A percentile compares a stretch with the other conserved stretches of the same genome.
Evolutionary conservation across 306 rosid genomes (phyloP).

Genomic region (Bauhinia variegata): DNA sequence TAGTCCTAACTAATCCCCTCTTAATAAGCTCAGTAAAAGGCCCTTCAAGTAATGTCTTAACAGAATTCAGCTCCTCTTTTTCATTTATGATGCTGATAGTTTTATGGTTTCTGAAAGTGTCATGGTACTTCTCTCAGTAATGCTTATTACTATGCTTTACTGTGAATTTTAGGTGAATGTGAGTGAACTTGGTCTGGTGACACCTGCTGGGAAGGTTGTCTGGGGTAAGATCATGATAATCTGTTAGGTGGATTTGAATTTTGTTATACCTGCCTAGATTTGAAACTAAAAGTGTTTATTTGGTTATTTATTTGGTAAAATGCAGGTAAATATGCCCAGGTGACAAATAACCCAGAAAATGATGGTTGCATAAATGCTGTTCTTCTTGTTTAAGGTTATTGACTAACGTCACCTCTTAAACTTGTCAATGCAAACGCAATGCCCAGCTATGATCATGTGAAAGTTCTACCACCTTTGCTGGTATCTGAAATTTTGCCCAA

Average conservation of each 20-base stretch:
- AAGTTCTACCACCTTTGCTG: too few relatives aligned
- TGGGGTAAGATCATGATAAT: constrained; percentile 85
- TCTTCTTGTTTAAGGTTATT: constrained; percentile 66
- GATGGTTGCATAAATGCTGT: constrained; percentile 93
- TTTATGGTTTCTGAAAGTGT: not conserved
- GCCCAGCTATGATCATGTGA: not conserved
- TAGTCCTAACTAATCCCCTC: too few relatives aligned
- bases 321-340: constrained; percentile 95
- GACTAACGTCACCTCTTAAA: not conserved
- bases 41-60: too few relatives aligned
- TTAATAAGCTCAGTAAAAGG: too few relatives aligned
- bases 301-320: constrained; percentile 19
- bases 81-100: not conserved
- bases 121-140: too few relatives aligned
- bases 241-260: constrained; percentile 1
- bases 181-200: constrained; percentile 91
- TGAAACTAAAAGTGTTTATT: constrained; percentile 2
- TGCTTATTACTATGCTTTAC: constrained; percentile 4
- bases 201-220: constrained; percentile 95
- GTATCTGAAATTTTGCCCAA: too few relatives aligned
- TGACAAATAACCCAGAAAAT: constrained; percentile 89
- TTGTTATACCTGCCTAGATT: not conserved
- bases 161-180: constrained; percentile 75
- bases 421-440: not conserved
- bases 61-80: not conserved